Evolutionary conservation across 768 basidiomycete species (phyloP), one percentile per base, ranked within the genome.

Genomic region (Termitomyces sp.): DNA sequence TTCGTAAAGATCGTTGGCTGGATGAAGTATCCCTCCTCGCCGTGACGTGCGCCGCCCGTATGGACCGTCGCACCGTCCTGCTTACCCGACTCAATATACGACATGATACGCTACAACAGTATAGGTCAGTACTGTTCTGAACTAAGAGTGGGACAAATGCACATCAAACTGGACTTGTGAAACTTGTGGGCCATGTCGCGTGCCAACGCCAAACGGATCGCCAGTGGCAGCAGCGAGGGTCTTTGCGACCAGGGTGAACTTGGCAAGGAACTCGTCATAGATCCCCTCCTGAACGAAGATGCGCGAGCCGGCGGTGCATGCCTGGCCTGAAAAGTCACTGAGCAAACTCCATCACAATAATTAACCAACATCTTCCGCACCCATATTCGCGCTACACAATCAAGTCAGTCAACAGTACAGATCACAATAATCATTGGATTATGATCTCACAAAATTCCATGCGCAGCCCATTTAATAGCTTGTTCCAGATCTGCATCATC

Each of bases 271-370:
- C 63, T 85, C 71, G 70, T 93, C 89, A 69, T 94, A 94, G 63
- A 94, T 84, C 6, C 76, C 73, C 53, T 83, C 84, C 63, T 94
- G 92, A 12, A 95, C 89, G 67, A 83, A 94, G 61, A 95, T 87
- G 50, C 94, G 83, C 14, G 91, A 88, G 13, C 92, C 89, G 7
- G 92, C 92, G 62, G 83, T 83, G 74, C 93, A 95, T n/a, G 81
- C 74, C 73, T 95, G 93, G 27, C 61, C 61, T 62, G 13, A n/a
- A 39, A 30, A 51, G 9, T 32, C 24, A 7, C 20, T 42, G 12
- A 42, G 39, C 34, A 26, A 27, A 30, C 18, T 40, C 13, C 26
- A 5, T 27, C 1, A 39, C 9, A 32, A 14, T 4, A 10, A 3
- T 24, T 9, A 16, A 3, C 22, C 39, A 22, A 54, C 9, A 32